Percentiles rank a stretch among this genome's conserved stretches.
phyloP scores from a whole-genome alignment of 768 basidiomycete species.

The Phlebiopsis flavidoalba region DNA sequence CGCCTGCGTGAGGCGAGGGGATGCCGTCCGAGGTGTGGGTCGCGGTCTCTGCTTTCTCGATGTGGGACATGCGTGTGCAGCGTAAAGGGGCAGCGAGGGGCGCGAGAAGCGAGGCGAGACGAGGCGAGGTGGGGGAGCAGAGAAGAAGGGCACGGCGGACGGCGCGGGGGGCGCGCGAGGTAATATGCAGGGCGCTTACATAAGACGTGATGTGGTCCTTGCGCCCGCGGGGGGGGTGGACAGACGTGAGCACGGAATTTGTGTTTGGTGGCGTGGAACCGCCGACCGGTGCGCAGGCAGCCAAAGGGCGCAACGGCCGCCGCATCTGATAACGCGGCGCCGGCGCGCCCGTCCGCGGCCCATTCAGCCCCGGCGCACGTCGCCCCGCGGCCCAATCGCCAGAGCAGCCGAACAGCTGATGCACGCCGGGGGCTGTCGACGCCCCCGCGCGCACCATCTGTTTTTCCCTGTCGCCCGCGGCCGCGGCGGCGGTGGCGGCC shows the following conservation, averaged over 20 bases:
- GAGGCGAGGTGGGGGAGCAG: not conserved
- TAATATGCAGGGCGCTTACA: not conserved
- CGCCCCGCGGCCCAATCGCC: too few species aligned
- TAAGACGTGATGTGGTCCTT: not conserved
- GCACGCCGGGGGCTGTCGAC: too few species aligned
- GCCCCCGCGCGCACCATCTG: too few species aligned
- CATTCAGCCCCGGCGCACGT: too few species aligned
- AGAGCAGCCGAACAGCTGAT: too few species aligned
- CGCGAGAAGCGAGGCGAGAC: not conserved
- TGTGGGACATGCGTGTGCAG: constrained; percentile 18
- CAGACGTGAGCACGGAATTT: not conserved
- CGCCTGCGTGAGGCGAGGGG: constrained; percentile 11
- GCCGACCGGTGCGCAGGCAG: not conserved
- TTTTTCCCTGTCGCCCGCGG: too few species aligned
- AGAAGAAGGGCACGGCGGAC: not conserved
- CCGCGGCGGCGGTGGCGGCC: too few species aligned
- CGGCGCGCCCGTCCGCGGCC: too few species aligned
- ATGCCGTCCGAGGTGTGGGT: constrained; percentile 7
- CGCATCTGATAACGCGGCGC: not conserved
- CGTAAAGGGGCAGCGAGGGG: not conserved
- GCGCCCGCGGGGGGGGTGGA: not conserved
- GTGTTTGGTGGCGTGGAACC: not conserved
- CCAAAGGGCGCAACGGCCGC: not conserved
- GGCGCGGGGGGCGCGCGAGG: not conserved
- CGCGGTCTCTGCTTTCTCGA: constrained; percentile 21